A percentile compares a stretch with the other conserved stretches of the same genome.
Evolutionary conservation across 768 basidiomycete genomes (phyloP).

Genomic region (Pulveroboletus sp.): DNA sequence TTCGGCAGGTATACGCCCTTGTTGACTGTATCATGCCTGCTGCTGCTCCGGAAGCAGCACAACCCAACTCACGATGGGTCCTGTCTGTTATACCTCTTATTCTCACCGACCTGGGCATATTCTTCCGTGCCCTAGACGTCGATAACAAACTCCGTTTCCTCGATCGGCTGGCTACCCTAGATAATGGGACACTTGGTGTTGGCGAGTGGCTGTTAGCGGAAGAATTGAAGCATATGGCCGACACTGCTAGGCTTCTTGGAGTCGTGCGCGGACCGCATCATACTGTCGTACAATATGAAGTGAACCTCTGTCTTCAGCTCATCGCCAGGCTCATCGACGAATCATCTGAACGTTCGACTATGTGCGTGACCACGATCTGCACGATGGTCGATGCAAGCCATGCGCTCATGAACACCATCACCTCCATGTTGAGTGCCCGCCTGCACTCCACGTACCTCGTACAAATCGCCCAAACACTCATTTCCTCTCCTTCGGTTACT

Average conservation of each 20-base stretch:
- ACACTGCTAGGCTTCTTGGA: conserved; percentile 35
- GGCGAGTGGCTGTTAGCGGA: conserved; percentile 64
- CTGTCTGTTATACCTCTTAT: conserved; percentile 52
- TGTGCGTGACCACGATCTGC: conserved; percentile 42
- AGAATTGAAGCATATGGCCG: conserved; percentile 51
- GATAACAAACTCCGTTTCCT: conserved; percentile 52
- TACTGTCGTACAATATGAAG: conserved; percentile 43
- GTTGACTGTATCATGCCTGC: conserved; percentile 54
- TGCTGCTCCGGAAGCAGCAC: conserved; percentile 14
- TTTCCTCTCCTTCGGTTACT: conserved; percentile 19
- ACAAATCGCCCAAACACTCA: conserved; percentile 36
- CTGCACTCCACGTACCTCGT: conserved; percentile 43
- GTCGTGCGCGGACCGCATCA: conserved; percentile 32
- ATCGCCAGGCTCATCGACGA: conserved; percentile 41
- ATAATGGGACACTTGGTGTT: conserved; percentile 30
- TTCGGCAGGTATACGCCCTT: conserved; percentile 52
- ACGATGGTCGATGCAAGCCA: conserved; percentile 40
- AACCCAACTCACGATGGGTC: conserved; percentile 44
- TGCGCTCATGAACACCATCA: conserved; percentile 39
- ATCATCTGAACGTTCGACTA: conserved; percentile 36
- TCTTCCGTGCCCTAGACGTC: conserved; percentile 54
- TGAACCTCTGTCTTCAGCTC: conserved; percentile 47
- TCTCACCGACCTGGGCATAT: conserved; percentile 48
- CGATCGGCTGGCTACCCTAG: conserved; percentile 50
- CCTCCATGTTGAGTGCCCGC: conserved; percentile 43